Evolutionary conservation across 2,329 filamentous ascomycete species (phyloP).

Genomic region (Phyllosticta citrichinensis): DNA sequence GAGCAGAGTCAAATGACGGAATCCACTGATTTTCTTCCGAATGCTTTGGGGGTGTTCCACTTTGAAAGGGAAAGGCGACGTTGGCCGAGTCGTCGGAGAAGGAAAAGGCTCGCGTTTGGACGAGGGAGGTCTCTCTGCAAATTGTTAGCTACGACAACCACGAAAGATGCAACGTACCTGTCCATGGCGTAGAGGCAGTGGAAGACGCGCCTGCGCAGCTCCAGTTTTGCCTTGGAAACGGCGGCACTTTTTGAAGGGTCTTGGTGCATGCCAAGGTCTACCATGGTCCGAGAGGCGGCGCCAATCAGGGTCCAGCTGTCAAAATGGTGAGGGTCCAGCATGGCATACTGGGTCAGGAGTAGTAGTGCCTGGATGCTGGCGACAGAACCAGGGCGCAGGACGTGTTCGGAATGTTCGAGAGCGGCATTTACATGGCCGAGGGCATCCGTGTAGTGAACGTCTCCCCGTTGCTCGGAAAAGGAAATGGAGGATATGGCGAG

Average conservation of each 20-base stretch:
- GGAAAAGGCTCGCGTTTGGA: conserved; percentile 78
- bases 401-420: conserved; percentile 67
- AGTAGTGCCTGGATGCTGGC: conserved; percentile 80
- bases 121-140: conserved; percentile 71
- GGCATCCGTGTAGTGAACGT: conserved; percentile 54
- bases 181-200: conserved; percentile 88
- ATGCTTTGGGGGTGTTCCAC: conserved; percentile 28
- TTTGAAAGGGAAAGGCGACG: conserved; percentile 60
- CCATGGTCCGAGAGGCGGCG: conserved; percentile 74
- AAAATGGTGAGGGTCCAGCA: conserved; percentile 82
- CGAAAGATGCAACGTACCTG: conserved; percentile 42
- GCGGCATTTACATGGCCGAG: conserved; percentile 54
- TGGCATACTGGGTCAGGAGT: conserved; percentile 78
- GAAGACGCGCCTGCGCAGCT: conserved; percentile 73
- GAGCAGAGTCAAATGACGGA: conserved; percentile 56
- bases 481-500: conserved; percentile 71
- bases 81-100: conserved; percentile 84
- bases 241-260: conserved; percentile 66
- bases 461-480: conserved; percentile 56
- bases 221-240: conserved; percentile 58
- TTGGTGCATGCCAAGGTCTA: conserved; percentile 88
- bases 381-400: conserved; percentile 75
- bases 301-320: conserved; percentile 92
- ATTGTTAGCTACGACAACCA: conserved; percentile 12
- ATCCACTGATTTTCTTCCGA: conserved; percentile 43